Evolutionary conservation across 2,329 filamentous ascomycete species (phyloP).

Genomic region (Cordyceps javanica): DNA sequence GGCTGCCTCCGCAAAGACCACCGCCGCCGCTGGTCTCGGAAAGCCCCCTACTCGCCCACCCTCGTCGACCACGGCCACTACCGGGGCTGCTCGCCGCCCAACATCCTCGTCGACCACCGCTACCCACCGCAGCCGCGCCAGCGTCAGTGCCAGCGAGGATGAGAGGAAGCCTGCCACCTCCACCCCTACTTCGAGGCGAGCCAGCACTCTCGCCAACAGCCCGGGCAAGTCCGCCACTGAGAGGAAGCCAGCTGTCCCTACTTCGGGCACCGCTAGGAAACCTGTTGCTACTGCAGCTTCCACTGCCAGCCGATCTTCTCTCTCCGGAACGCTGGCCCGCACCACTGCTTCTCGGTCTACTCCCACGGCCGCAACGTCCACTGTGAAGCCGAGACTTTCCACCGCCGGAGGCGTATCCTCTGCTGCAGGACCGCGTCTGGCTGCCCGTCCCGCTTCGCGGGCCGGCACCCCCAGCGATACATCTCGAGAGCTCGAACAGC

Average conservation of each 20-base stretch:
- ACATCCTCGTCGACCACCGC: slow-evolving; percentile 30
- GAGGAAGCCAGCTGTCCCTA: slow-evolving; percentile 29
- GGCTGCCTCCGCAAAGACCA: slow-evolving; percentile 24
- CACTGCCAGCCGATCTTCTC: slow-evolving; percentile 24
- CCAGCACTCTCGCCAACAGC: slow-evolving; percentile 38
- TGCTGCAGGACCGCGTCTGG: slow-evolving; percentile 26
- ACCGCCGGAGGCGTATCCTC: slow-evolving; percentile 34
- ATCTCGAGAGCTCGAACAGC: slow-evolving; percentile 52
- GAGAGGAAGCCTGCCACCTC: slow-evolving; percentile 38
- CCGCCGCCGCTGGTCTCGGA: slow-evolving; percentile 33
- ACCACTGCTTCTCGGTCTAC: slow-evolving; percentile 33
- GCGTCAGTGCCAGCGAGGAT: slow-evolving; percentile 44
- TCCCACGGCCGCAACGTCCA: slow-evolving; percentile 32
- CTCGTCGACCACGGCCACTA: slow-evolving; percentile 23
- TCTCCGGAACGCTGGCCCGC: slow-evolving; percentile 23
- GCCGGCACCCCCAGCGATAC: slow-evolving; percentile 34
- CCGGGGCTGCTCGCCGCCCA: slow-evolving; percentile 28
- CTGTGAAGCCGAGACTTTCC: slow-evolving; percentile 53
- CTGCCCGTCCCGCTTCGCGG: slow-evolving; percentile 34
- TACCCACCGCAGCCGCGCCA: slow-evolving; percentile 41
- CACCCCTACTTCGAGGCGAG: slow-evolving; percentile 31
- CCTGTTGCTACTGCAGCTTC: slow-evolving; percentile 26
- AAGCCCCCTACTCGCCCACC: slow-evolving; percentile 45
- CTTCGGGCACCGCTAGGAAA: slow-evolving; percentile 28
- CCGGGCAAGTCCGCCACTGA: slow-evolving; percentile 27